These are phyloP conservation scores for Juglanconis oblonga DNA, from an alignment of 2,329 filamentous ascomycete genomes.

Conservation along the genomic window DNA sequence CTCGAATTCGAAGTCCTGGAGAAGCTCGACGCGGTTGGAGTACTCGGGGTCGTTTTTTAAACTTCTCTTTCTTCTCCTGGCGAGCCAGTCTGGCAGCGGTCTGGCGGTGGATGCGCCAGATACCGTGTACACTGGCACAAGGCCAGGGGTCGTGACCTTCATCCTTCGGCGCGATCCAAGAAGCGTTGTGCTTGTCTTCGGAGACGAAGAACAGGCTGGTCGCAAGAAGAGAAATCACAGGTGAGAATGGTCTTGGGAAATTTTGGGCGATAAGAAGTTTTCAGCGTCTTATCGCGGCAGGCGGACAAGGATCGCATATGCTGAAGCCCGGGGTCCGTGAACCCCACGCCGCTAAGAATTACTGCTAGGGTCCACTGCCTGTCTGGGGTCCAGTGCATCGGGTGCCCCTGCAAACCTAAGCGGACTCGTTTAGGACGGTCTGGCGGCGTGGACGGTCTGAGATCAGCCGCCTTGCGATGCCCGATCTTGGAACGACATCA, in stretches of 20 bases:
- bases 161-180: slow-evolving; percentile 39
- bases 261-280: slow-evolving; percentile 11
- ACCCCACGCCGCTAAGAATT: too few relatives aligned
- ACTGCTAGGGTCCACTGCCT: too few relatives aligned
- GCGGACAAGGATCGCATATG: background rate
- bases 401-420: too few relatives aligned
- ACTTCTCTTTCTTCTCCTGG: slow-evolving; percentile 82
- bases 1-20: slow-evolving; percentile 98
- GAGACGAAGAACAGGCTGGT: background rate
- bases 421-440: too few relatives aligned
- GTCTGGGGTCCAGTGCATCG: too few relatives aligned
- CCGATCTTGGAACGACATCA: background rate
- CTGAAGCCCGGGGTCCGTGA: background rate
- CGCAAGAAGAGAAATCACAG: background rate
- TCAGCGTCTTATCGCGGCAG: background rate
- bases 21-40: slow-evolving; percentile 86
- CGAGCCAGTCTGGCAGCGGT: slow-evolving; percentile 92
- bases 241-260: background rate
- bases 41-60: slow-evolving; percentile 92
- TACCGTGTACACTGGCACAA: slow-evolving; percentile 88
- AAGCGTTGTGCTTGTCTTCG: background rate
- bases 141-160: slow-evolving; percentile 80
- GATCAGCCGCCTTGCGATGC: slow-evolving; percentile 1
- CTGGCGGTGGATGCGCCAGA: slow-evolving; percentile 85
- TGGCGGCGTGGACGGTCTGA: background rate